Conservation (phyloP, 1,284 basidiomycete species). For the Anthracocystis walkeri region DNA sequence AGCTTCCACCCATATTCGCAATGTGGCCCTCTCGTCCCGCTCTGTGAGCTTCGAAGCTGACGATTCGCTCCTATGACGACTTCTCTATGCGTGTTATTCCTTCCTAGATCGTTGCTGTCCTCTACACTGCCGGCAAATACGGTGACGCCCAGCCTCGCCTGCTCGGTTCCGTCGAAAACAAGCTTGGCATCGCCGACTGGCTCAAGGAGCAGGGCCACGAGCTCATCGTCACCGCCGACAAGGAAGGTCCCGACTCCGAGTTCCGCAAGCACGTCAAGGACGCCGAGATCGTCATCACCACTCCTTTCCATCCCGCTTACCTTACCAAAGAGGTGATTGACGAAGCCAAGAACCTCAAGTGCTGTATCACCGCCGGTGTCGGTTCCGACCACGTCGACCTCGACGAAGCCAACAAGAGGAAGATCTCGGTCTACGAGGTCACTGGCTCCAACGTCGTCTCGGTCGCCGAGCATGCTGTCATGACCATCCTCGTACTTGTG, state of each 20-base stretch:
- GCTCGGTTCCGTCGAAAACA: slow-evolving; percentile 89
- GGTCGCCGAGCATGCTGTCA: slow-evolving; percentile 90
- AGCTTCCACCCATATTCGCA: background rate
- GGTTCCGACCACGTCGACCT: slow-evolving; percentile 89
- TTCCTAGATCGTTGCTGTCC: slow-evolving; percentile 80
- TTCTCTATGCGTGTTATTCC: background rate
- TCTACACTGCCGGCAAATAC: slow-evolving; percentile 78
- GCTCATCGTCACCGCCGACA: slow-evolving; percentile 76
- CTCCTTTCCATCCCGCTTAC: slow-evolving; percentile 86
- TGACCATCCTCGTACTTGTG: slow-evolving; percentile 85
- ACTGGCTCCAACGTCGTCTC: slow-evolving; percentile 79
- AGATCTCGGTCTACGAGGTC: slow-evolving; percentile 81
- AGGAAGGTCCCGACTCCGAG: slow-evolving; percentile 85
- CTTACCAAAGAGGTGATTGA: slow-evolving; percentile 82
- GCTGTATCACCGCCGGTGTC: slow-evolving; percentile 93
- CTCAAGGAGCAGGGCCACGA: slow-evolving; percentile 80
- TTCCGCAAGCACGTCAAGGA: slow-evolving; percentile 90
- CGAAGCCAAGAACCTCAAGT: slow-evolving; percentile 88
- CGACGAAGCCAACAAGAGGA: slow-evolving; percentile 84
- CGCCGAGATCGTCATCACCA: slow-evolving; percentile 76
- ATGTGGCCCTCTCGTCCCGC: background rate
- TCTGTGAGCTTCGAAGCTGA: background rate
- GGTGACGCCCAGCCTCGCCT: slow-evolving; percentile 85
- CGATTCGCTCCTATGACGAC: background rate
- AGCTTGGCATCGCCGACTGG: slow-evolving; percentile 67